These are phyloP conservation scores for Aspergillus heteromorphus DNA, from an alignment of 495 filamentous ascomycete genomes.

Conservation along the genomic window DNA sequence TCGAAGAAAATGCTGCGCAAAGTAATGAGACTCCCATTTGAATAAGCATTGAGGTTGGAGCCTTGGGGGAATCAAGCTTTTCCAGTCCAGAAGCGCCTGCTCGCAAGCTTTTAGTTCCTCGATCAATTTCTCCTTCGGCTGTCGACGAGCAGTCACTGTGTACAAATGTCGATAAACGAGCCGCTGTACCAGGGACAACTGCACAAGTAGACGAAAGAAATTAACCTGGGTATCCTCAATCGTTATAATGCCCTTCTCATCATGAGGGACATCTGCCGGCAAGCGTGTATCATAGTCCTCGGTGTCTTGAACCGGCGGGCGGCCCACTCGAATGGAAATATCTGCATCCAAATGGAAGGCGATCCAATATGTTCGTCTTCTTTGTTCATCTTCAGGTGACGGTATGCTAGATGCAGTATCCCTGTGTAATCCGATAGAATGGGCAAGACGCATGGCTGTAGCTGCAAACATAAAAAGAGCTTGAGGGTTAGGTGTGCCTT, in stretches of 20 bases:
- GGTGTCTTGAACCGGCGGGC: conserved; percentile 13
- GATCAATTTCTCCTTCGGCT: conserved; percentile 3
- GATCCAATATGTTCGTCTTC: conserved; percentile 20
- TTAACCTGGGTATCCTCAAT: conserved; percentile 7
- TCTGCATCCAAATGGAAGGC: conserved; percentile 22
- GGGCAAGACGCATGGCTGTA: conserved; percentile 16
- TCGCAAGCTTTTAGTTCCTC: conserved; percentile 7
- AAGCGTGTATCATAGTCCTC: conserved; percentile 16
- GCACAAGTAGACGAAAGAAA: conserved; percentile 12
- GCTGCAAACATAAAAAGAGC: conserved; percentile 18
- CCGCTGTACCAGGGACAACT: conserved; percentile 15
- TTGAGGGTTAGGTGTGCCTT: conserved; percentile 20
- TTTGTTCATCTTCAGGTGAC: conserved; percentile 11
- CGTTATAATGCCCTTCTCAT: conserved; percentile 11
- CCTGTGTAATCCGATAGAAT: conserved; percentile 20
- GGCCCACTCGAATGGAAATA: conserved; percentile 14
- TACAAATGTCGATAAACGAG: conserved; percentile 13
- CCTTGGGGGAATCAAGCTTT: not conserved
- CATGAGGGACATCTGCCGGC: conserved; percentile 4
- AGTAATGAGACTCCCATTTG: not conserved
- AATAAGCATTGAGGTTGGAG: conserved; percentile 3
- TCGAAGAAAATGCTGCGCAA: conserved; percentile 12
- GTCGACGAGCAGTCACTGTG: not conserved
- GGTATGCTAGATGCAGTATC: conserved; percentile 5
- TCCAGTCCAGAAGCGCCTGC: conserved; percentile 13